Evolutionary conservation across 768 basidiomycete genomes (phyloP), one percentile per base, ranked within the genome.

Genomic region (Tubosaeta sp.): DNA sequence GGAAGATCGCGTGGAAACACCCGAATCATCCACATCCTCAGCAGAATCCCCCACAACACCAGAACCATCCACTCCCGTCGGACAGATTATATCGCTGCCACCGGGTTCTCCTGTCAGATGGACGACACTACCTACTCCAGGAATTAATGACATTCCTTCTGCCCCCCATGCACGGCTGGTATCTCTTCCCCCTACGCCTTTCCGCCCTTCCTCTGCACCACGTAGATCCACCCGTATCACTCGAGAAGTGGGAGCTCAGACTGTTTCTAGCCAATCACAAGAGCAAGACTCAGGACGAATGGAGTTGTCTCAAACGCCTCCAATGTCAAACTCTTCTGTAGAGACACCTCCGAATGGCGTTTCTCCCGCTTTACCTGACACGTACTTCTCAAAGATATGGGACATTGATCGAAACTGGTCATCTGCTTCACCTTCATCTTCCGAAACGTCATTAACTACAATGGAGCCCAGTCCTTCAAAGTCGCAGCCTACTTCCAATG

Each of bases 311-410:
- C 85, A 81, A 48, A 84, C 83, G 1, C 75, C 86, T 68, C 59
- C 86, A 32, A 63, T 77, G n/a, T 93, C 91, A 90, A 88, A 92
- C 68, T 83, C 90, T 10, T 82, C 86, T 16, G 54, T 84, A 16
- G 86, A 90, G 55, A 87, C 90, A 0, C 93, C 93, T 4, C 90
- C 92, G 4, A 83, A 75, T 34, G 69, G 76, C 18, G 82, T 83
- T 18, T 65, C 79, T 52, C 58, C 68, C 0, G 79, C 75, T 60
- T 85, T 86, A n/a, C 65, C 78, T 29, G 79, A 86, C 53, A 85
- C 86, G 0, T 87, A 89, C 66, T 95, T 88, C 66, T 77, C 83
- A 31, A 92, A 94, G 63, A 76, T 82, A 25, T 97, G 94, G 95
- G 94, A 97, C 63, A 73, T 80, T 53, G 72, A 80, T 44, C 48